Evolutionary conservation across 371 early-diverging fungal species (phyloP).

Genomic region (Rhizopus delemar): DNA sequence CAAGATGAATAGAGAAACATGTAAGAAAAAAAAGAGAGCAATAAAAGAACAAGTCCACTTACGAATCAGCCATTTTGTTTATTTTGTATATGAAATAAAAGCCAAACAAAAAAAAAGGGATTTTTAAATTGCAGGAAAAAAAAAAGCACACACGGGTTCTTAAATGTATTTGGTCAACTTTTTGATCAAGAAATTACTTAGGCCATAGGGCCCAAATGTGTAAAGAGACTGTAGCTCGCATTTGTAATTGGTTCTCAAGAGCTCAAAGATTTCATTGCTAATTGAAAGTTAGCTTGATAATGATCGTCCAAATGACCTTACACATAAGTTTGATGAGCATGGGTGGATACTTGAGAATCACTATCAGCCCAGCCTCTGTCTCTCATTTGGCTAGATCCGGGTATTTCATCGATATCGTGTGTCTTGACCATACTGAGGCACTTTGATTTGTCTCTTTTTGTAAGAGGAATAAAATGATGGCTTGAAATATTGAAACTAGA

Average conservation of each 20-base stretch:
- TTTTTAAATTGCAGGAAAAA: background rate
- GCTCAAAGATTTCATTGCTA: conserved; percentile 26
- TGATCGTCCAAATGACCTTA: background rate
- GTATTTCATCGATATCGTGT: conserved; percentile 10
- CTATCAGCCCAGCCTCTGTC: conserved; percentile 18
- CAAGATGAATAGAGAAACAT: background rate
- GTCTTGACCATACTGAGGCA: conserved; percentile 15
- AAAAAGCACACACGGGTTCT: background rate
- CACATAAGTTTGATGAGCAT: conserved; percentile 19
- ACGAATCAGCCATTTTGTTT: conserved; percentile 27
- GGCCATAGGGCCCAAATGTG: conserved; percentile 16
- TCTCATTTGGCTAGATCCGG: conserved; percentile 21
- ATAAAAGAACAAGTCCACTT: conserved; percentile 7
- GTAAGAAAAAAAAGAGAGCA: background rate
- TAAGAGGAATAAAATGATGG: conserved; percentile 16
- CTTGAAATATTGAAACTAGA: conserved; percentile 27
- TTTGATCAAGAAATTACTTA: conserved; percentile 14
- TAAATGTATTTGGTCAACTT: conserved; percentile 16
- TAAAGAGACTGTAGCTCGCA: conserved; percentile 43
- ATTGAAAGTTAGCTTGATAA: background rate
- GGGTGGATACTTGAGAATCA: conserved; percentile 9
- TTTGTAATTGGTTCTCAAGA: conserved; percentile 22
- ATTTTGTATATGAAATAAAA: background rate
- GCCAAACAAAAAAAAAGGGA: background rate
- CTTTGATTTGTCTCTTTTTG: conserved; percentile 33